Percentiles rank a stretch among this genome's conserved stretches.
Evolutionary conservation across 169 alveolate species (phyloP).

Genomic region (Plasmodium inui): DNA sequence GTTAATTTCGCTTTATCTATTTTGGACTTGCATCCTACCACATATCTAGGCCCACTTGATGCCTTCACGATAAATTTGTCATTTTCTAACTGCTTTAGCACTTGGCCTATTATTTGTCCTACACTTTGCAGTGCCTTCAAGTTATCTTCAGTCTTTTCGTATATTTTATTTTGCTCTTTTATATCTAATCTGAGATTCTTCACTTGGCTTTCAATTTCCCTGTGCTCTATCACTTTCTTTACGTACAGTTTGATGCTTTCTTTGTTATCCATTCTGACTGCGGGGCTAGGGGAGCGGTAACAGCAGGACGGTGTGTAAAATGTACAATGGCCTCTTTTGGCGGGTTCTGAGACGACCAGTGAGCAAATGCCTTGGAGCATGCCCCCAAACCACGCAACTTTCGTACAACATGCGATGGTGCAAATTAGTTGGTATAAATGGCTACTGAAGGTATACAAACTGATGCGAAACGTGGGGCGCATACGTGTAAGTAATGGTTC

Average conservation of each 20-base stretch:
- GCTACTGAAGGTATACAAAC: not conserved
- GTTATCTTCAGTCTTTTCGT: slow-evolving; percentile 96
- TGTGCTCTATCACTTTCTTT: slow-evolving; percentile 80
- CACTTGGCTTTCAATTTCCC: slow-evolving; percentile 81
- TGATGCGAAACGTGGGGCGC: not conserved
- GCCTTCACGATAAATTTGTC: slow-evolving; percentile 97
- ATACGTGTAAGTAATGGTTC: not conserved
- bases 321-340: not conserved
- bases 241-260: slow-evolving; percentile 75
- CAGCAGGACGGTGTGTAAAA: not conserved
- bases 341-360: not conserved
- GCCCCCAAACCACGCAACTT: no score
- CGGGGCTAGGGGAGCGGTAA: not conserved
- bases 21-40: slow-evolving; percentile 96
- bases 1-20: slow-evolving; percentile 92
- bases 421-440: not conserved
- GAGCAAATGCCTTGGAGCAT: not conserved
- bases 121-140: slow-evolving; percentile 97
- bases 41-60: slow-evolving; percentile 98
- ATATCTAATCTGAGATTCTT: slow-evolving; percentile 82
- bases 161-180: slow-evolving; percentile 86
- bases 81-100: slow-evolving; percentile 93
- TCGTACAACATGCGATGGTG: not conserved
- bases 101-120: slow-evolving; percentile 99
- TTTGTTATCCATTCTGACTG: slow-evolving; percentile 64